These are phyloP conservation scores for Fraxinus platypoda DNA, from an alignment of 305 asterid species.

Conservation along the genomic window DNA sequence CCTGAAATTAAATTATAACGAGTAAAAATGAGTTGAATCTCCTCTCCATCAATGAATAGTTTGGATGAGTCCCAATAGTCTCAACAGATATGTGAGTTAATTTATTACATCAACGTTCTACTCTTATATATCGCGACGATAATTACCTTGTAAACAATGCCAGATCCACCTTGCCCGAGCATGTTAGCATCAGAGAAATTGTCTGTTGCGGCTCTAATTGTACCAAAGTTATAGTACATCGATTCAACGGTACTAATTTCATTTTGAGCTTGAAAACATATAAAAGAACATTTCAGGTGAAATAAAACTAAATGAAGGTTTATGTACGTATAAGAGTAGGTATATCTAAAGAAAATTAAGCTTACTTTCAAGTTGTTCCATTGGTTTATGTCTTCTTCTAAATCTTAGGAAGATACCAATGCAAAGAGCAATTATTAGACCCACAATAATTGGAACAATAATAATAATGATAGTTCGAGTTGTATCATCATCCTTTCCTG, in stretches of 20 bases:
- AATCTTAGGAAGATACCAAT: not conserved
- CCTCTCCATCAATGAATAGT: not conserved
- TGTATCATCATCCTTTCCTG: not conserved
- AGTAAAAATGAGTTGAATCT: not conserved
- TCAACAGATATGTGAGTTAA: not conserved
- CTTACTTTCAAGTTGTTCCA: not conserved
- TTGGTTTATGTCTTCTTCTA: not conserved
- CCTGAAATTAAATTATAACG: conserved; percentile 19
- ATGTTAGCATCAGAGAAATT: conserved; percentile 37
- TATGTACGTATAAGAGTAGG: not conserved
- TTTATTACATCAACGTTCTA: no score
- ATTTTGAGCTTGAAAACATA: not conserved
- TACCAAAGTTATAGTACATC: not conserved
- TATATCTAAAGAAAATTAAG: not conserved
- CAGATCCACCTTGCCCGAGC: conserved; percentile 46
- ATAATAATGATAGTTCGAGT: not conserved
- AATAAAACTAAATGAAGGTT: not conserved
- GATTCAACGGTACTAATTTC: not conserved
- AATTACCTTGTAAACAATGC: conserved; percentile 39
- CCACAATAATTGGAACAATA: not conserved
- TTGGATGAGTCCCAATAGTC: not conserved
- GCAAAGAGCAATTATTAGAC: not conserved
- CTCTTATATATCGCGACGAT: not conserved
- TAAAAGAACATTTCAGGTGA: not conserved
- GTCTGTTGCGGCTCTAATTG: not conserved